Conservation (phyloP, 768 basidiomycete species). For the Chlorophyllum brunneum region DNA sequence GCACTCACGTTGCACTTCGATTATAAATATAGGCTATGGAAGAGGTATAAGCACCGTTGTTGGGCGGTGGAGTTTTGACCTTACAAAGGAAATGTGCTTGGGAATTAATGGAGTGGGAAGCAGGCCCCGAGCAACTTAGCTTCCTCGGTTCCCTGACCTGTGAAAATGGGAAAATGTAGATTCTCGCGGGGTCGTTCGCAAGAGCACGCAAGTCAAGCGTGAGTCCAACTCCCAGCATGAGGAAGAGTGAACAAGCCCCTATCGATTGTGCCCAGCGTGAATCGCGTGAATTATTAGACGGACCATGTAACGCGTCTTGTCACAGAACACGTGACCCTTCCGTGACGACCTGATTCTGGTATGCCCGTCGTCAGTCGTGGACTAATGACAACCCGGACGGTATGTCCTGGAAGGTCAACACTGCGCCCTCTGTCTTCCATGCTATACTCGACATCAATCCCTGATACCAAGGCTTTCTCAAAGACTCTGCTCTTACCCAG, state of each 20-base stretch:
- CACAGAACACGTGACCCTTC: neutral
- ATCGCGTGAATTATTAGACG: too few relatives aligned
- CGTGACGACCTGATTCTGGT: neutral
- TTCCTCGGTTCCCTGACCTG: neutral
- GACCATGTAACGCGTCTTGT: neutral
- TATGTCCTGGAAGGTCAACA: slow-evolving; percentile 5
- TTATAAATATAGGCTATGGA: neutral
- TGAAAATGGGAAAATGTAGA: too few relatives aligned
- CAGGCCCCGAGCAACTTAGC: neutral
- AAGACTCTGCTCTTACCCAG: slow-evolving; percentile 77
- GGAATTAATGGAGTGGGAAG: neutral
- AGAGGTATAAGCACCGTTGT: neutral
- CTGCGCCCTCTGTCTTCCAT: neutral
- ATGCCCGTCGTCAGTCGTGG: neutral
- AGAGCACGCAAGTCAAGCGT: too few relatives aligned
- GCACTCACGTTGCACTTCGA: slow-evolving; percentile 3
- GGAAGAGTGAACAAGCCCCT: too few relatives aligned
- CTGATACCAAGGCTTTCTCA: slow-evolving; percentile 39
- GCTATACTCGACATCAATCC: neutral
- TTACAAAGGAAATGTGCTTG: neutral
- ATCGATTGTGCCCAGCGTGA: too few relatives aligned
- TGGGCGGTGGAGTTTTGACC: neutral
- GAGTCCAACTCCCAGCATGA: too few relatives aligned
- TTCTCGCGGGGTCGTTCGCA: too few relatives aligned
- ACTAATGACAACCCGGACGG: slow-evolving; percentile 8